phyloP scores from a whole-genome alignment of 2,329 filamentous ascomycete genomes.

The Nemania diffusa region DNA sequence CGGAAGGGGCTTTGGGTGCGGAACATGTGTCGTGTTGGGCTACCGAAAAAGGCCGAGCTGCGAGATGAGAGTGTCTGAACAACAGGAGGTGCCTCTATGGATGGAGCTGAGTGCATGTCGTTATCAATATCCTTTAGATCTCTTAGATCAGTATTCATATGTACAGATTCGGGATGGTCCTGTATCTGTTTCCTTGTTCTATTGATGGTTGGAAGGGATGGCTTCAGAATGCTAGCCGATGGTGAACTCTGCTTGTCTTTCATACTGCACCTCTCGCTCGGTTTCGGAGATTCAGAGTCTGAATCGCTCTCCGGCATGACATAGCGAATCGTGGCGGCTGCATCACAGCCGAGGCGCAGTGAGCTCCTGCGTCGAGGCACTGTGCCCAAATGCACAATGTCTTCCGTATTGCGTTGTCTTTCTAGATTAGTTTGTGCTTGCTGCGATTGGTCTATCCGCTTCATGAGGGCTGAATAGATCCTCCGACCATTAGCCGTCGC shows the following conservation, averaged over 20 bases:
- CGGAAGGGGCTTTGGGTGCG: slow-evolving; percentile 67
- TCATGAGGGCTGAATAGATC: slow-evolving; percentile 73
- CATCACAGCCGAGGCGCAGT: slow-evolving; percentile 14
- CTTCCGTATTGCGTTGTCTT: slow-evolving; percentile 36
- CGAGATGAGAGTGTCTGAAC: slow-evolving; percentile 53
- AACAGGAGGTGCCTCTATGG: slow-evolving; percentile 37
- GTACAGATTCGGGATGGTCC: slow-evolving; percentile 16
- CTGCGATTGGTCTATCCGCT: slow-evolving; percentile 58
- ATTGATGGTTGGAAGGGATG: not conserved
- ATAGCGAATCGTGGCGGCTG: slow-evolving; percentile 43
- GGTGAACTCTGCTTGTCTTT: not conserved
- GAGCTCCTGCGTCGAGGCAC: slow-evolving; percentile 42
- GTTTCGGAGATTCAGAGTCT: slow-evolving; percentile 32
- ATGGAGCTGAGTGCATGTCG: slow-evolving; percentile 10
- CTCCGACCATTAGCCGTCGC: slow-evolving; percentile 63
- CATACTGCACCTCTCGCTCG: slow-evolving; percentile 11
- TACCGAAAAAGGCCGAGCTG: slow-evolving; percentile 63
- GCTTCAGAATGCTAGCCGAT: not conserved
- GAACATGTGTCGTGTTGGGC: slow-evolving; percentile 62
- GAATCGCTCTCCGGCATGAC: slow-evolving; percentile 41
- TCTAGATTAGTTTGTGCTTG: slow-evolving; percentile 38
- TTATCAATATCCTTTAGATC: slow-evolving; percentile 3
- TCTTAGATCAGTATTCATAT: not conserved
- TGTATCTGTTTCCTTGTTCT: slow-evolving; percentile 2
- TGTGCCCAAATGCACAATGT: slow-evolving; percentile 31